These are phyloP conservation scores for Tricholoma terreum DNA, from an alignment of 768 basidiomycete species.

Conservation along the genomic window DNA sequence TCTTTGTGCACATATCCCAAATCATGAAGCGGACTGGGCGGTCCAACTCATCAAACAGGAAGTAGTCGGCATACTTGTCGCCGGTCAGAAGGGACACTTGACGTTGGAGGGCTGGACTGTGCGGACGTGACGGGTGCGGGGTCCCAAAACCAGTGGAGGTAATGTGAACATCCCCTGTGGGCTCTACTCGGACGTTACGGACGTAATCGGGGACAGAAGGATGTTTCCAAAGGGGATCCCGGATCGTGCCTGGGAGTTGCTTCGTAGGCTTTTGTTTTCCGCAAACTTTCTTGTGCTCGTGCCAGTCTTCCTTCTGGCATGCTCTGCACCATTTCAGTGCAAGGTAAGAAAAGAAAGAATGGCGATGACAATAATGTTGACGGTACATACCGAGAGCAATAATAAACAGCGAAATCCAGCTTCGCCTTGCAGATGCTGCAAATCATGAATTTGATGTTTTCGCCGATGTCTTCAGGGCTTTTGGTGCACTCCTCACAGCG, in stretches of 20 bases:
- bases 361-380: not conserved
- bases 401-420: conserved; percentile 14
- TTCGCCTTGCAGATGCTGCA: conserved; percentile 19
- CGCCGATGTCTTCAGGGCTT: conserved; percentile 14
- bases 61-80: conserved; percentile 17
- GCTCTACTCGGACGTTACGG: not conserved
- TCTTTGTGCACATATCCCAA: conserved; percentile 7
- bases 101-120: conserved; percentile 14
- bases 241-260: conserved; percentile 16
- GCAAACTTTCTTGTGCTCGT: conserved; percentile 13
- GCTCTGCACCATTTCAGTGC: conserved; percentile 1
- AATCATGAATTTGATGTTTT: conserved; percentile 16
- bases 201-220: conserved; percentile 3
- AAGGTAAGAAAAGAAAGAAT: not conserved
- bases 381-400: conserved; percentile 15
- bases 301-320: conserved; percentile 19
- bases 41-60: conserved; percentile 14
- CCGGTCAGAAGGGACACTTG: conserved; percentile 16
- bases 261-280: conserved; percentile 17
- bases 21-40: conserved; percentile 14
- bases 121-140: conserved; percentile 4
- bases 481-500: conserved; percentile 19
- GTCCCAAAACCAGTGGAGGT: conserved; percentile 7
- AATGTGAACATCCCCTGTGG: conserved; percentile 1
- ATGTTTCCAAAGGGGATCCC: conserved; percentile 13